Evolutionary conservation across 768 basidiomycete species (phyloP), one percentile per base, ranked within the genome.

Genomic region (Amanita jacksonii): DNA sequence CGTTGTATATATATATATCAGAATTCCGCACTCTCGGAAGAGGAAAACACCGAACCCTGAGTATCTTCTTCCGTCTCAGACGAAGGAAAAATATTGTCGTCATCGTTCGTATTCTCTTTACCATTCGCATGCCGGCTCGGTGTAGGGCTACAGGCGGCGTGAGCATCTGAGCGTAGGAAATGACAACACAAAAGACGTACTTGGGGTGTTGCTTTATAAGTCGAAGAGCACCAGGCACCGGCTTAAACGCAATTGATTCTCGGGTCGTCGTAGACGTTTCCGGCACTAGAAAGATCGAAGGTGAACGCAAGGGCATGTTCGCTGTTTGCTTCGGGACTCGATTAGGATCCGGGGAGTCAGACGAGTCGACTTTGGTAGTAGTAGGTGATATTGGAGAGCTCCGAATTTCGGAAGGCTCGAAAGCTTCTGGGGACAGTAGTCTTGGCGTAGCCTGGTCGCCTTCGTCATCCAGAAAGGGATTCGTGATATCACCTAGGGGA

Each of bases 1-100:
- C 27, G 27, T 28, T 12, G 12, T 6, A 28, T 12, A 28, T 28
- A 6, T 28, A 28, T 12, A 12, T 12, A 28, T 12, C 27, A n/a
- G n/a, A n/a, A n/a, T 28, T 28, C 7, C 27, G 6, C 27, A 28
- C 27, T 28, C 7, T 28, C 27, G 7, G 27, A 28, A 12, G 27
- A 28, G 12, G 7, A 28, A 12, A 12, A 12, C 6, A 28, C 27
- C 6, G 27, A 28, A 64, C 67, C 61, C 62, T 66, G 62, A 3
- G 65, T 64, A 36, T 66, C 66, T 18, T 65, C 65, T 46, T 70
- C 66, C 16, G 66, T 65, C 13, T 67, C 64, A 19, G 66, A 66
- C 6, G 64, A 63, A 31, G 40, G 38, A 3, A 48, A 47, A 8
- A 54, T 47, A 25, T 47, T 47, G 41, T 48, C 24, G 46, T 51